Evolutionary conservation across 2,329 filamentous ascomycete species (phyloP).

Genomic region (Scytalidium lignicola): DNA sequence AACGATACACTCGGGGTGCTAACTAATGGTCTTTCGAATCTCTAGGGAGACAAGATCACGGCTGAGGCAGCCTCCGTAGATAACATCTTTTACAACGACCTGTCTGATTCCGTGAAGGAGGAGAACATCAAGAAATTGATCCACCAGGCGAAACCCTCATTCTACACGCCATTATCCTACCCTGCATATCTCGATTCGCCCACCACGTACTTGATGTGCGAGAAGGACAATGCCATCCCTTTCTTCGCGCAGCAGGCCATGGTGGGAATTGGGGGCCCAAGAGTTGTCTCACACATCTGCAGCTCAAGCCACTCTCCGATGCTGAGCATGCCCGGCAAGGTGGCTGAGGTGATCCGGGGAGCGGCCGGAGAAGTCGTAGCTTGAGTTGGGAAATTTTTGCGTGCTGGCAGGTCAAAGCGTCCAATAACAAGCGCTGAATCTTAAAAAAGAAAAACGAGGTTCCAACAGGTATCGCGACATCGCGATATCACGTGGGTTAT

Average conservation of each 20-base stretch:
- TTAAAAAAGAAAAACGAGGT: no score
- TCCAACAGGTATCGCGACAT: no score
- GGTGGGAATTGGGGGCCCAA: conserved; percentile 8
- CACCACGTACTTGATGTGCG: conserved; percentile 15
- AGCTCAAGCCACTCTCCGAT: conserved; percentile 16
- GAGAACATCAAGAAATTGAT: no score
- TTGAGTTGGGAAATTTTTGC: no score
- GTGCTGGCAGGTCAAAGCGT: no score
- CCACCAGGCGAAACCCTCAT: no score
- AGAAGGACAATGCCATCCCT: conserved; percentile 12
- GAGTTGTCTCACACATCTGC: conserved; percentile 8
- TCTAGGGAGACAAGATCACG: conserved; percentile 1
- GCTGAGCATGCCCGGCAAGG: conserved; percentile 11
- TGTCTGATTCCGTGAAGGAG: conserved; percentile 10
- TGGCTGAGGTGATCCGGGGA: conserved; percentile 7
- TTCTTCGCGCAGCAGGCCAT: conserved; percentile 9
- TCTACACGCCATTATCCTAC: no score
- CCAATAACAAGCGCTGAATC: no score
- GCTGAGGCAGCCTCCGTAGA: conserved; percentile 16
- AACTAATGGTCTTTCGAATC: no score
- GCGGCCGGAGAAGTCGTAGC: no score
- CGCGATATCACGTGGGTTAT: no score
- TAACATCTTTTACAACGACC: conserved; percentile 32
- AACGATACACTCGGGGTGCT: no score
- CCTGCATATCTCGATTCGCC: not conserved